Conservation (phyloP, 2,329 filamentous ascomycete species). For the Aaosphaeria pasadenensis region DNA sequence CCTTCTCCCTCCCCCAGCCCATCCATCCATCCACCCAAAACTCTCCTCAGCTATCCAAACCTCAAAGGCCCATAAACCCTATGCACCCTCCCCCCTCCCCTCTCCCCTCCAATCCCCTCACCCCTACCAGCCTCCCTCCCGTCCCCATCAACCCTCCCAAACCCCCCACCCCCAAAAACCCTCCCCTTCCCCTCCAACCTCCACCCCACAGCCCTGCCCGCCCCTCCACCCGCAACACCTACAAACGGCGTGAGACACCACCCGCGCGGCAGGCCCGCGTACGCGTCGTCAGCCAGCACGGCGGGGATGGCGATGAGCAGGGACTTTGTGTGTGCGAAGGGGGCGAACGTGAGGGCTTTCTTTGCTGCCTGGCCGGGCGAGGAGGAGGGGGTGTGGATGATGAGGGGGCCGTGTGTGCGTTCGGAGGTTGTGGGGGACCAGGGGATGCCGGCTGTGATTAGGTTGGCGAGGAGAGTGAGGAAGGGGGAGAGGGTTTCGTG, state of each 20-base stretch:
- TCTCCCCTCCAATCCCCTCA: slow-evolving; percentile 3
- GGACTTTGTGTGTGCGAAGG: slow-evolving; percentile 28
- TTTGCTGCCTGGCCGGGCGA: not conserved
- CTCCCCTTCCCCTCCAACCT: slow-evolving; percentile 39
- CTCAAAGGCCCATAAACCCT: slow-evolving; percentile 19
- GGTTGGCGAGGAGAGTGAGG: slow-evolving; percentile 13
- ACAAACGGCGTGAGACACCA: slow-evolving; percentile 40
- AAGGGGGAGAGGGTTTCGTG: slow-evolving; percentile 15
- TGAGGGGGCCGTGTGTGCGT: slow-evolving; percentile 27
- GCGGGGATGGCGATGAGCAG: slow-evolving; percentile 29
- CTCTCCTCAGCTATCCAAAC: not conserved
- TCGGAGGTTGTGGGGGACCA: slow-evolving; percentile 30
- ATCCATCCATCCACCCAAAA: not conserved
- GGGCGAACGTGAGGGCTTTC: slow-evolving; percentile 31
- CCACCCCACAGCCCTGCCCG: slow-evolving; percentile 30
- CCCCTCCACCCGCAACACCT: slow-evolving; percentile 4
- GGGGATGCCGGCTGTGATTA: slow-evolving; percentile 30
- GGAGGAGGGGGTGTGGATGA: slow-evolving; percentile 9
- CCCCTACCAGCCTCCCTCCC: slow-evolving; percentile 7
- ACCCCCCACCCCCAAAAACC: slow-evolving; percentile 36
- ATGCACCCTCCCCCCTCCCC: slow-evolving; percentile 12
- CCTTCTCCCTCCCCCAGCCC: too few species aligned
- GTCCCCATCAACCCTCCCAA: slow-evolving; percentile 7
- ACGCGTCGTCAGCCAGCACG: slow-evolving; percentile 18
- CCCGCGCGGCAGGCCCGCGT: slow-evolving; percentile 18